A percentile compares a stretch with the other conserved stretches of the same genome.
Evolutionary conservation across 768 basidiomycete genomes (phyloP).

Genomic region (Austroboletus festivus): DNA sequence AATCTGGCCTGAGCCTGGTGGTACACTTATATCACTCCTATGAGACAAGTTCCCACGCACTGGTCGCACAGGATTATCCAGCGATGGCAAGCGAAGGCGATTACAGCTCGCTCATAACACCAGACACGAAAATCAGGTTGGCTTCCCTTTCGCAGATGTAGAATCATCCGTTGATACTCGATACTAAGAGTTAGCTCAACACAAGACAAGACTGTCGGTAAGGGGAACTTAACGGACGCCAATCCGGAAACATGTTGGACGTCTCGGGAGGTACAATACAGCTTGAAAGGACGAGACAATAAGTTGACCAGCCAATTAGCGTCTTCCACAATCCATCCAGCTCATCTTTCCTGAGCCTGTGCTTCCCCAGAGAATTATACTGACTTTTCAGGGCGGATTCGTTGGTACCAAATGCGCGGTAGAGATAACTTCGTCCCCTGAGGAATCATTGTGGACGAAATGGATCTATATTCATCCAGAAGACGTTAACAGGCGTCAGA

Average conservation of each 20-base stretch:
- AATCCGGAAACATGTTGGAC: conserved; percentile 84
- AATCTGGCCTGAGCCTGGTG: neutral
- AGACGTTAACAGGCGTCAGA: conserved; percentile 73
- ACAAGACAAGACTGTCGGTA: conserved; percentile 68
- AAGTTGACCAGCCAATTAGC: conserved; percentile 41
- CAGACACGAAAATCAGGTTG: conserved; percentile 29
- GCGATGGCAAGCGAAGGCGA: conserved; percentile 11
- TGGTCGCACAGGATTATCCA: neutral
- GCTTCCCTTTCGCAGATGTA: conserved; percentile 37
- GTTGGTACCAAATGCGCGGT: conserved; percentile 66
- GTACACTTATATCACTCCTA: neutral
- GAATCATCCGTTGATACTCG: conserved; percentile 4
- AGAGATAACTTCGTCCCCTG: conserved; percentile 33
- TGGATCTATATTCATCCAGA: conserved; percentile 67
- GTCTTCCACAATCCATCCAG: conserved; percentile 73
- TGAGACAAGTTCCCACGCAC: conserved; percentile 16
- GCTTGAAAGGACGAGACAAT: neutral
- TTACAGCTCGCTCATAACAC: conserved; percentile 24
- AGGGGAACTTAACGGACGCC: conserved; percentile 66
- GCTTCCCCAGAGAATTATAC: conserved; percentile 49
- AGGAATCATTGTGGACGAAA: conserved; percentile 44
- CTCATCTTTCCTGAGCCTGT: conserved; percentile 52
- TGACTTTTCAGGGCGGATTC: conserved; percentile 87
- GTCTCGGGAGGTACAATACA: conserved; percentile 60
- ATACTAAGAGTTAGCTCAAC: conserved; percentile 70